Evolutionary conservation across 345 rosid species (phyloP), one percentile per base, ranked within the genome.

Genomic region (thale cress (Arabidopsis thaliana)): DNA sequence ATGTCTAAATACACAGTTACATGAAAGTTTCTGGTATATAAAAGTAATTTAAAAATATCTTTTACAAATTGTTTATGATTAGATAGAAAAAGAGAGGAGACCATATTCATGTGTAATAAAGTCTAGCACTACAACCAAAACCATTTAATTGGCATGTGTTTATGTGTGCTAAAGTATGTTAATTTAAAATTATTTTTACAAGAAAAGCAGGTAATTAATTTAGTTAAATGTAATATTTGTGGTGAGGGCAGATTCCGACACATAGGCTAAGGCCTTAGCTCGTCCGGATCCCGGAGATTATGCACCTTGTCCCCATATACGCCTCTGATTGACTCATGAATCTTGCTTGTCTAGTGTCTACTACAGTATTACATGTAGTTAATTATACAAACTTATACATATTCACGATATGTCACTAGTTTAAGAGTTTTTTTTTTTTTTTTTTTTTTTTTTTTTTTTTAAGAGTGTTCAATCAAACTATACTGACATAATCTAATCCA

Each of bases 271-370:
- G 28, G 72, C 51, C 41, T n/a, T 57, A 38, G 72, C 51, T 74
- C 72, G 72, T 64, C 72, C 58, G 38, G 38, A 56, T 65, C 58
- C 72, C 77, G 1, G n/a, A 65, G 55, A 73, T 65, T 73, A 14
- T 74, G 78, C 65, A 56, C 65, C 65, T 57, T 65, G 78, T 74
- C 65, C 50, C 58, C 65, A 3, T 28, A 28, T 28, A 59, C 5
- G 38, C 30, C 48, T 55, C 56, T 73, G 38, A 44, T 55, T 34
- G 38, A 33, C 44, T 24, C 45, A 41, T 32, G 36, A 52, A 50
- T 11, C 30, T 36, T 50, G 57, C 9, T 10, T 41, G 16, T 13
- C 7, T 34, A 6, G 20, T 16, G 20, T 16, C 20, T 16, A 16
- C 20, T 16, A 16, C 20, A 16, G 20, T 16, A 16, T 16, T 16